Evolutionary conservation across 257 asterid genomes (phyloP), one percentile per base, ranked within the genome.

Genomic region (Catharanthus roseus): DNA sequence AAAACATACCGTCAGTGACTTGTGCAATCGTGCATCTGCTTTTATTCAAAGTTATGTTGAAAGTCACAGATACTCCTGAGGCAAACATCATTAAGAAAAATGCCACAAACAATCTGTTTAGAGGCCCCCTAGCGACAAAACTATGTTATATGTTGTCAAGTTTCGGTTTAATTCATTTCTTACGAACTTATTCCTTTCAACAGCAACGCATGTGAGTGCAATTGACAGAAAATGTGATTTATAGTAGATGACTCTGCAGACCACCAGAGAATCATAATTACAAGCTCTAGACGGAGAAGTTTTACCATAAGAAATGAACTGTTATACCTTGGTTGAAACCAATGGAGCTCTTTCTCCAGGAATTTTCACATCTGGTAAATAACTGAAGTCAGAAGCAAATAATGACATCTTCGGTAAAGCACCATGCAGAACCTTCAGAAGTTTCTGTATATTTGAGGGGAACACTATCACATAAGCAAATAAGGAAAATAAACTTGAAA

Each of bases 331-430:
- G 82, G 88, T 84, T 57, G 96, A 78, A 74, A 95, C 97, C 49
- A 95, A 91, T 54, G 99, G 99, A 76, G 99, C 99, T 75, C 97
- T 84, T 68, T 95, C 99, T 74, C 99, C 99, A 21, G 91, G 90
- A 76, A 91, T 75, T 79, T 66, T 88, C 71, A 95, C 97, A 81
- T 91, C 99, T 55, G 99, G 97, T 70, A 95, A 88, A 86, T 82
- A 95, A 82, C 90, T 91, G 83, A 95, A 95, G 84, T 91, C 99
- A 1, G 99, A 91, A 73, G 97, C 96, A 31, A 95, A 80, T 68
- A 95, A 71, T 47, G 99, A 95, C 99, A 95, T 95, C 97, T 87
- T 95, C n/a, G 97, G 97, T 79, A 91, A 83, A 73, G 97, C 95
- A 69, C 95, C 92, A 45, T 95, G 95, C 53, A 95, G 67, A 79